Base-by-base conservation (phyloP, 2,329 filamentous ascomycete genomes). In the Fusarium albidum region DNA sequence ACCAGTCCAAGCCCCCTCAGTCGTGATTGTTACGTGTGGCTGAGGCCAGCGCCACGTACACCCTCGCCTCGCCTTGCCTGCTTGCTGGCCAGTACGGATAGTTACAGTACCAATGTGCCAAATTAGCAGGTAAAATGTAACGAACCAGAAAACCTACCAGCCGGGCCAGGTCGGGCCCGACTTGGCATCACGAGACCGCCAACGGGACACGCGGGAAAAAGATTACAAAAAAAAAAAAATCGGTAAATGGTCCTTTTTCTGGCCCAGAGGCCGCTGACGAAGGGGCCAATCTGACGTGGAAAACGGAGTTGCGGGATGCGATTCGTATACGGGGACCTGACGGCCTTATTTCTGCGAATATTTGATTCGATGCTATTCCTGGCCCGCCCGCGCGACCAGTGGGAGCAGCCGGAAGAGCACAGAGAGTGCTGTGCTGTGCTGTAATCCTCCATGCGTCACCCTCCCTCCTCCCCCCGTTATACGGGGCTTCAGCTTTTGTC, bases 321-420 rank as follows among this genome's bases (percentile, higher is more conserved):
- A 59, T 47, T 46, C 41, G 53, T 51, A 37, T n/a, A n/a, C n/a
- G n/a, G n/a, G n/a, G n/a, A n/a, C n/a, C n/a, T n/a, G n/a, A n/a
- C n/a, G n/a, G n/a, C n/a, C n/a, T n/a, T n/a, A n/a, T n/a, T n/a
- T n/a, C n/a, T 33, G 41, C 51, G 47, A 47, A 42, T 48, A 33
- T n/a, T n/a, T 29, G 37, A 52, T 48, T 26, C 50, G 58, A 45
- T 59, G 39, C 58, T 61, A 62, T 61, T 61, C 47, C 50, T 61
- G 47, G 59, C 32, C n/a, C n/a, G n/a, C n/a, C n/a, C n/a, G 39
- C 25, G 6, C 15, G 31, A 17, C 27, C 38, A 37, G 33, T 49
- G 17, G 29, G 27, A 11, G 12, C 27, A 44, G 29, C 26, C 15
- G 32, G 29, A 21, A 21, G 21, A 7, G 21, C 7, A 21, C n/a